Percentiles rank a stretch among this genome's conserved stretches.
Conservation (phyloP, 139 green algal genomes). For the Chlorella vulgaris region DNA sequence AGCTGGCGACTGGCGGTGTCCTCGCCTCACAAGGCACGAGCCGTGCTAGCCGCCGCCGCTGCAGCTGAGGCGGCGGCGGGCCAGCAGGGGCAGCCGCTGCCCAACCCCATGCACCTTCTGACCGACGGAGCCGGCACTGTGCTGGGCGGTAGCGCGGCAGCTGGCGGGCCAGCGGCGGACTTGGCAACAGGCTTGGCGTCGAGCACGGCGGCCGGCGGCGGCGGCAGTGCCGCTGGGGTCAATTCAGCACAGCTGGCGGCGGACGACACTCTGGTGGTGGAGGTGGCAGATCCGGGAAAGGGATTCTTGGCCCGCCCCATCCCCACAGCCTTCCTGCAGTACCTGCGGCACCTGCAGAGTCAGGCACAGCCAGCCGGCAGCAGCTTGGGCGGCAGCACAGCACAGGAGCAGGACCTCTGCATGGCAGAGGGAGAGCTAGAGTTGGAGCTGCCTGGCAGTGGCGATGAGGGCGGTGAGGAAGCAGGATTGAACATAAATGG, state of each 20-base stretch:
- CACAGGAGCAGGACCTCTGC: not conserved
- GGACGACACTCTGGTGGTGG: slow-evolving; percentile 33
- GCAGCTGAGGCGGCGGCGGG: slow-evolving; percentile 7
- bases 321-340: not conserved
- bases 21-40: slow-evolving; percentile 10
- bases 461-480: not conserved
- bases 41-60: slow-evolving; percentile 5
- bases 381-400: not conserved
- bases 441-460: not conserved
- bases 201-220: not conserved
- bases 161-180: no score
- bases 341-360: not conserved
- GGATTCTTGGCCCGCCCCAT: slow-evolving; percentile 28
- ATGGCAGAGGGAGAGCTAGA: not conserved
- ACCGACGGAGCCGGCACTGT: slow-evolving; percentile 36
- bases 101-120: slow-evolving; percentile 29
- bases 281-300: slow-evolving; percentile 57
- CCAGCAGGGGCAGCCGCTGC: not conserved
- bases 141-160: no score
- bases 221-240: not conserved
- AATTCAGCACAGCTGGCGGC: slow-evolving; percentile 13
- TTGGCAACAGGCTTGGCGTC: not conserved
- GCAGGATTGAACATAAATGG: not conserved
- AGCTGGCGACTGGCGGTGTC: slow-evolving; percentile 5
- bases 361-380: not conserved